Evolutionary conservation across 73 alveolate species (phyloP), one percentile per base, ranked within the genome.

Genomic region (Symbiodinium pilosum): DNA sequence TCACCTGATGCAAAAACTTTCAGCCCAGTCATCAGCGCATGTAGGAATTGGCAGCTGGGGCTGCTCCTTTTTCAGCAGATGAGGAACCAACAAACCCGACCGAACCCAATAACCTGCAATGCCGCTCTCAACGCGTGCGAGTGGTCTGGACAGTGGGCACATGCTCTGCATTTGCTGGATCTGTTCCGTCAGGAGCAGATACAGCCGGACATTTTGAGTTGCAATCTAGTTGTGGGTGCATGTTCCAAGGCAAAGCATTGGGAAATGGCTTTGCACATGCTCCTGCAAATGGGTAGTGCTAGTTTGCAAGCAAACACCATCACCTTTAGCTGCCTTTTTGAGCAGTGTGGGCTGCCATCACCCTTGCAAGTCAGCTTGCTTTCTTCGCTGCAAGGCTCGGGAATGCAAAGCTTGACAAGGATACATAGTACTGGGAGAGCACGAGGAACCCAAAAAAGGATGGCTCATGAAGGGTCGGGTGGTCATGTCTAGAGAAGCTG

Each of bases 381-480:
- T n/a, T 87, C 71, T 43, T 64, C 87, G 26, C 51, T 91, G 88
- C 87, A 68, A 43, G 51, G 88, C 43, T 73, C 87, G 32, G 97
- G 97, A 32, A 34, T 91, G 9, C 87, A 28, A 30, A 88, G 77
- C 41, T 26, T 21, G 77, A 64, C 2, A 14, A n/a, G n/a, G n/a
- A n/a, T n/a, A n/a, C n/a, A n/a, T n/a, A n/a, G n/a, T n/a, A n/a
- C n/a, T n/a, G n/a, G n/a, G n/a, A n/a, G n/a, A n/a, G n/a, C n/a
- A n/a, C n/a, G n/a, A n/a, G n/a, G n/a, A n/a, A n/a, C n/a, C n/a
- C n/a, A n/a, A n/a, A n/a, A n/a, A n/a, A n/a, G n/a, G n/a, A n/a
- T n/a, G n/a, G n/a, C n/a, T n/a, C n/a, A n/a, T n/a, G n/a, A n/a
- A n/a, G n/a, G n/a, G n/a, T n/a, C n/a, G n/a, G n/a, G n/a, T n/a